These are phyloP conservation scores for Daucus carota DNA, from an alignment of 129 eudicot species.

Conservation along the genomic window DNA sequence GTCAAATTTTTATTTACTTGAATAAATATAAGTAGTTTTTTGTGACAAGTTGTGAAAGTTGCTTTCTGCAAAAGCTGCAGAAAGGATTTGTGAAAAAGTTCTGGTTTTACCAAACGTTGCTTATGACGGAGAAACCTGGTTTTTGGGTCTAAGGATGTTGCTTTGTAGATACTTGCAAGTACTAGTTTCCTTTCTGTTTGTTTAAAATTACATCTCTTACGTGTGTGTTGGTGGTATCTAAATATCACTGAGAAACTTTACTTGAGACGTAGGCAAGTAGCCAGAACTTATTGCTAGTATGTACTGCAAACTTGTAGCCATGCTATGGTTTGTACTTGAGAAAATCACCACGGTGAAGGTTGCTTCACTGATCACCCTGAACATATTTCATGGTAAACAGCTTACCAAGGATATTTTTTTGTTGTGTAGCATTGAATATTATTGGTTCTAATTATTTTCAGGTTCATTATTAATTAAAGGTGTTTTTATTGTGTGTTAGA, in stretches of 20 bases:
- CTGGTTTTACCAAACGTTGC: neutral
- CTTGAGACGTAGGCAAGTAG: neutral
- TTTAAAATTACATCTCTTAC: neutral
- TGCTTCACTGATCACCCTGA: neutral
- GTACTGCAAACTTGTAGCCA: neutral
- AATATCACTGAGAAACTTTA: neutral
- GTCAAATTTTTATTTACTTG: neutral
- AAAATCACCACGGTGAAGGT: neutral
- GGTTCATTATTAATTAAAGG: neutral
- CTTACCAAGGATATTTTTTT: neutral
- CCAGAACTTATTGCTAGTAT: neutral
- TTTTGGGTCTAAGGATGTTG: neutral
- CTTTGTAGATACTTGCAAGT: neutral
- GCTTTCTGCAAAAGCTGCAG: neutral
- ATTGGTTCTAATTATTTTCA: neutral
- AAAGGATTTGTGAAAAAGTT: neutral
- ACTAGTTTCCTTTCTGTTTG: neutral
- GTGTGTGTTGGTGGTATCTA: neutral
- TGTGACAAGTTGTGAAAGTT: neutral
- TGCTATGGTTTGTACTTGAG: neutral
- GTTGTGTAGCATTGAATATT: neutral
- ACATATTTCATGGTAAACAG: neutral
- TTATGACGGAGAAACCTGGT: neutral
- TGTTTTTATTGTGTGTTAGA: neutral
- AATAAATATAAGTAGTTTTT: too few relatives aligned